Evolutionary conservation across 495 filamentous ascomycete species (phyloP).

Genomic region (Penicillium robsamsonii): DNA sequence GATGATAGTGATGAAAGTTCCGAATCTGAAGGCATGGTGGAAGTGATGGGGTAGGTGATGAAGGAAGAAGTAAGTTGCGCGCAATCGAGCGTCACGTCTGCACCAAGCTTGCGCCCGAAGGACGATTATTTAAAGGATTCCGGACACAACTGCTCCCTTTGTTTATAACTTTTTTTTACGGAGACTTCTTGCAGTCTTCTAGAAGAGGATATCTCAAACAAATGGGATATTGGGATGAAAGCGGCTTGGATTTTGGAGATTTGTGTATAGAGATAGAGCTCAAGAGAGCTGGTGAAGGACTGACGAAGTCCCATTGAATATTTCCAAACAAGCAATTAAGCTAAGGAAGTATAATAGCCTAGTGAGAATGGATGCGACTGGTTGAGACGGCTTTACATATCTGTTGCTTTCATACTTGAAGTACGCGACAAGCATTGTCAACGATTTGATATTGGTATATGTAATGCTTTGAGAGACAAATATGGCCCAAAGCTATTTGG

Average conservation of each 20-base stretch:
- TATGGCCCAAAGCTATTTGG: not conserved
- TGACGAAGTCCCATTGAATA: not conserved
- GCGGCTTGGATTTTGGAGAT: not conserved
- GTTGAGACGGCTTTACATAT: not conserved
- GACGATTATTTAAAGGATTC: constrained; percentile 18
- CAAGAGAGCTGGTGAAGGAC: not conserved
- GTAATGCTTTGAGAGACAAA: not conserved
- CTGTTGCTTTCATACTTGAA: not conserved
- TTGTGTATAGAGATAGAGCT: not conserved
- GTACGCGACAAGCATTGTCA: not conserved
- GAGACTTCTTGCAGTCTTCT: not conserved
- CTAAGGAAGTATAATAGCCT: not conserved
- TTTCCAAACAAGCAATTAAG: not conserved
- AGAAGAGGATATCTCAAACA: not conserved
- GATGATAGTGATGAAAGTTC: constrained; percentile 60
- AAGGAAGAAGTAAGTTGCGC: constrained; percentile 28
- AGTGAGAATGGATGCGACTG: not conserved
- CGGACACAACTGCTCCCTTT: constrained; percentile 14
- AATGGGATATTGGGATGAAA: not conserved
- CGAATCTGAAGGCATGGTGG: constrained; percentile 54
- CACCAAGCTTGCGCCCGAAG: constrained; percentile 29
- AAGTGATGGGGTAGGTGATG: constrained; percentile 26
- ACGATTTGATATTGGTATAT: not conserved
- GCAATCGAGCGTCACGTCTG: constrained; percentile 34
- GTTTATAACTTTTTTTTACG: constrained; percentile 1